Evolutionary conservation across 805 yeast species (phyloP), one percentile per base, ranked within the genome.

Genomic region (Citeromyces nyonsensis): DNA sequence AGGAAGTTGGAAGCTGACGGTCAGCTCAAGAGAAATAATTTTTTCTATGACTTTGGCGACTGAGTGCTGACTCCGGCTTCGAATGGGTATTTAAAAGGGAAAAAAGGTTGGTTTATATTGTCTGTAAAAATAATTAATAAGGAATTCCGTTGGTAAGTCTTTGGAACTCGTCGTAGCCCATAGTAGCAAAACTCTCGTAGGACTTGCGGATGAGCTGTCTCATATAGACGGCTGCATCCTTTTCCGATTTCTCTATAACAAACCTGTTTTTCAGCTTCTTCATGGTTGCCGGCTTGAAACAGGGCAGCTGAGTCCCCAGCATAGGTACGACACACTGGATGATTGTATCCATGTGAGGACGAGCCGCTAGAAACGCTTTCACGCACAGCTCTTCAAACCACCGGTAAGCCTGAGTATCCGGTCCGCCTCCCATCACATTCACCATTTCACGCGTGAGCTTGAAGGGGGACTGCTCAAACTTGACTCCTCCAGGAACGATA

Each of bases 401-500:
- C 42, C 63, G 64, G 57, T 74, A 91, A 0, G 95, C 86, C 49
- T 83, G 94, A 0, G 97, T 82, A 24, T 69, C 63, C 15, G 70
- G 63, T 11, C 73, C 66, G 0, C 97, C 97, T n/a, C 98, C 98
- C 77, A 91, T 73, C 1, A 91, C 96, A 49, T 73, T 69, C 4
- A 91, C 80, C 98, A 93, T 91, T 48, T 91, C 99, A 44, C 78
- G 81, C 3, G 98, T 91, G 41, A 91, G 67, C 51, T 91, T 91
- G 63, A 91, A 91, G 9, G 98, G 97, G 1, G 94, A 95, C n/a
- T 84, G 94, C 47, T 91, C 99, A 50, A 91, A 93, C 47, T 77
- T 83, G 31, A 91, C 96, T 25, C 98, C 98, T 41, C 99, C 99
- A 7, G 99, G 99, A 24, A 83, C 96, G 52, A 91, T 91, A 57